Percentiles rank a stretch among this genome's conserved stretches.
phyloP scores from a whole-genome alignment of 148 eudicot species.

The Fagopyrum esculentum region DNA sequence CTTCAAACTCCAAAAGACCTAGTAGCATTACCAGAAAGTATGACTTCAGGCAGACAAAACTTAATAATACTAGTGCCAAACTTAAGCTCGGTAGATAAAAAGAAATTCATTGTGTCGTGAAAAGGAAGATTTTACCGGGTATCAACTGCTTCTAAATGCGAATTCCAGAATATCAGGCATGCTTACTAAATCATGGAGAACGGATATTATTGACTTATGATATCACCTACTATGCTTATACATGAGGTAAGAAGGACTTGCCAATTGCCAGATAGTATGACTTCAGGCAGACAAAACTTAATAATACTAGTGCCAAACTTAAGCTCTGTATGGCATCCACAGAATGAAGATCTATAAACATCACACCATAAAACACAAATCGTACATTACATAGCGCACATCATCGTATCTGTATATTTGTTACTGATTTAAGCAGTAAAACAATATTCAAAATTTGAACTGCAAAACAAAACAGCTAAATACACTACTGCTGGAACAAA shows the following conservation, averaged over 20 bases:
- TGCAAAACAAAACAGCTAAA: background rate
- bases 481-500: background rate
- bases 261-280: background rate
- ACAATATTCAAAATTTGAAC: background rate
- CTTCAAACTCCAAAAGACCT: background rate
- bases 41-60: no score
- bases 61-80: no score
- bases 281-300: background rate
- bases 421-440: background rate
- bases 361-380: background rate
- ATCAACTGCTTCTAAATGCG: background rate
- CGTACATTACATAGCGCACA: background rate
- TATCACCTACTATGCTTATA: conserved; percentile 2
- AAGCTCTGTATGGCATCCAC: background rate
- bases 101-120: background rate
- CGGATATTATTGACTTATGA: background rate
- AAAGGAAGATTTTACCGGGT: background rate
- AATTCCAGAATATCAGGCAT: background rate
- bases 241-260: background rate
- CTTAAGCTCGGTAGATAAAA: background rate
- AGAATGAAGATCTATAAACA: background rate
- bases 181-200: background rate
- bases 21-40: background rate
- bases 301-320: background rate
- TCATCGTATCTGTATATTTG: background rate